These are phyloP conservation scores for Fusarium sp. DNA, from an alignment of 2,329 filamentous ascomycete genomes.

Conservation along the genomic window DNA sequence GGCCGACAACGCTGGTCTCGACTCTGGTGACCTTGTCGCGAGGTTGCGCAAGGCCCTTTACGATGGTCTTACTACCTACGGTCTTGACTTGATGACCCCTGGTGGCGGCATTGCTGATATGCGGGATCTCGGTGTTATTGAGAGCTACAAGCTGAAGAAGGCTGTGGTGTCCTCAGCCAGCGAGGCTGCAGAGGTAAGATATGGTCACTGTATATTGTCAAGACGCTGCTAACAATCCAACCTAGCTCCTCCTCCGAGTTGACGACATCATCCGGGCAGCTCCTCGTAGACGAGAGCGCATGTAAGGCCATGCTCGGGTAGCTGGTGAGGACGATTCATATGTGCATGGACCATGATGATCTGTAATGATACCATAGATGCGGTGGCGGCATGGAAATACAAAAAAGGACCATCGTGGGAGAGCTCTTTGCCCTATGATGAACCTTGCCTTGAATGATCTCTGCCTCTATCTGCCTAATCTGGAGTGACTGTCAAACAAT, in stretches of 20 bases:
- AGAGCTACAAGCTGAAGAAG: constrained; percentile 98
- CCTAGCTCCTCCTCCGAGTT: constrained; percentile 87
- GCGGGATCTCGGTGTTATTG: constrained; percentile 93
- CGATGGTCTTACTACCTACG: constrained; percentile 91
- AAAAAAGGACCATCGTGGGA: constrained; percentile 44
- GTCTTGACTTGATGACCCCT: constrained; percentile 87
- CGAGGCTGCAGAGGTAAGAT: constrained; percentile 91
- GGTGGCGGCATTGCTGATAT: constrained; percentile 96
- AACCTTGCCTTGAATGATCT: constrained; percentile 6
- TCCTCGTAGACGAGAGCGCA: constrained; percentile 68
- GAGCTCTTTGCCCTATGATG: constrained; percentile 35
- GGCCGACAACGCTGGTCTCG: constrained; percentile 96
- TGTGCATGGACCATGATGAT: constrained; percentile 49
- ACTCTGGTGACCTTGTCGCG: constrained; percentile 93
- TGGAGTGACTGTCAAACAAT: background rate
- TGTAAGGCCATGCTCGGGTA: constrained; percentile 46
- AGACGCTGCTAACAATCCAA: constrained; percentile 34
- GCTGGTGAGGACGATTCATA: constrained; percentile 38
- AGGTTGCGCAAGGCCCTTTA: constrained; percentile 94
- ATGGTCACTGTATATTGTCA: background rate
- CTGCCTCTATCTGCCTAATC: background rate
- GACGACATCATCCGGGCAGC: constrained; percentile 98
- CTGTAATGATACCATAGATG: constrained; percentile 56
- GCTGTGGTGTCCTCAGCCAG: constrained; percentile 97
- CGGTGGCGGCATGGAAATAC: constrained; percentile 45